These are phyloP conservation scores for Daedaleopsis nitida DNA, from an alignment of 768 basidiomycete species.

Conservation along the genomic window DNA sequence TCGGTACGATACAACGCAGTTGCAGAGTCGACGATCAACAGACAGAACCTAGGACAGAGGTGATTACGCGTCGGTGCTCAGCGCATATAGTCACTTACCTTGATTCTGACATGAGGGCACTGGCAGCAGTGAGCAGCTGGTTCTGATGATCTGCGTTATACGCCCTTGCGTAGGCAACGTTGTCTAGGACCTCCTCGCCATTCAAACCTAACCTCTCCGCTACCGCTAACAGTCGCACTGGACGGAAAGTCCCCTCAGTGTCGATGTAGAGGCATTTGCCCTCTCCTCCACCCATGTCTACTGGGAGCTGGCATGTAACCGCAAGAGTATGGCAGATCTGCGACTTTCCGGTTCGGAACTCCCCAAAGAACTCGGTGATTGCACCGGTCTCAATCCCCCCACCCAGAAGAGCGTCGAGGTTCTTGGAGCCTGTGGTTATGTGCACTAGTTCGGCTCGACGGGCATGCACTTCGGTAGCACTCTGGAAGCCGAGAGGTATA, in stretches of 20 bases:
- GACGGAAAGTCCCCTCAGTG: conserved; percentile 98
- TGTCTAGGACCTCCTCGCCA: conserved; percentile 97
- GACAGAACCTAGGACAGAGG: conserved; percentile 71
- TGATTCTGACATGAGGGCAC: conserved; percentile 99
- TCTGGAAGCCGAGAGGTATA: conserved; percentile 96
- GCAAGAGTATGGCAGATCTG: conserved; percentile 98
- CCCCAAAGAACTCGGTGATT: conserved; percentile 97
- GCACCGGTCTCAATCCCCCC: conserved; percentile 98
- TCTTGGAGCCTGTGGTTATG: conserved; percentile 96
- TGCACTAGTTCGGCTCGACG: conserved; percentile 93
- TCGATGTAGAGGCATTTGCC: conserved; percentile 99
- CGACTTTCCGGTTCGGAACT: conserved; percentile 98
- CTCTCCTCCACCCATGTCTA: conserved; percentile 98
- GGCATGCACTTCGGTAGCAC: conserved; percentile 96
- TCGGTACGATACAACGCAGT: conserved; percentile 96
- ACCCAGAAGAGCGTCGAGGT: conserved; percentile 92
- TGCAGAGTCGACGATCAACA: conserved; percentile 95
- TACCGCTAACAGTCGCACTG: conserved; percentile 89
- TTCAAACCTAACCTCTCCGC: conserved; percentile 97
- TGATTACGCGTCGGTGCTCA: conserved; percentile 12
- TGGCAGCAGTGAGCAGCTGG: conserved; percentile 84
- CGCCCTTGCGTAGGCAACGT: conserved; percentile 96
- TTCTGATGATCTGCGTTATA: conserved; percentile 99
- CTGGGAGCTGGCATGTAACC: conserved; percentile 96
- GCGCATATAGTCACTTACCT: conserved; percentile 55